phyloP scores from a whole-genome alignment of 768 basidiomycete genomes.

The Podaxis sp. region DNA sequence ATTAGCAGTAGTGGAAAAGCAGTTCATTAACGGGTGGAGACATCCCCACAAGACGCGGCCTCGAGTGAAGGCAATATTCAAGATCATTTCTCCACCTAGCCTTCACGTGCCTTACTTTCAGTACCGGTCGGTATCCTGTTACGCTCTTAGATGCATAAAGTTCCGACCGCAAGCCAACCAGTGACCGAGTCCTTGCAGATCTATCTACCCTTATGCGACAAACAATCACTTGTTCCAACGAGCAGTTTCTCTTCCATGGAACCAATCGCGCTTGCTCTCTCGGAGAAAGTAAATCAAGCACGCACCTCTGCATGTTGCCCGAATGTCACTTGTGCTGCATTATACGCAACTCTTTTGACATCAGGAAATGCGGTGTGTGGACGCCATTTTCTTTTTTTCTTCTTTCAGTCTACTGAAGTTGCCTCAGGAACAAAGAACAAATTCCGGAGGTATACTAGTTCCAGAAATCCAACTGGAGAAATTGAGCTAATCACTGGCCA shows the following conservation, averaged over 20 bases:
- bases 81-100: conserved; percentile 41
- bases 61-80: conserved; percentile 44
- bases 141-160: neutral
- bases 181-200: conserved; percentile 24
- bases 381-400: neutral
- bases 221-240: conserved; percentile 35
- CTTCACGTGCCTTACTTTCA: conserved; percentile 39
- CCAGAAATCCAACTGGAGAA: too few species aligned
- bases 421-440: conserved; percentile 48
- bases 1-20: conserved; percentile 36
- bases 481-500: conserved; percentile 15
- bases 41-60: conserved; percentile 51
- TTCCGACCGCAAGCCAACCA: conserved; percentile 11
- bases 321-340: conserved; percentile 55
- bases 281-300: conserved; percentile 45
- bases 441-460: conserved; percentile 29
- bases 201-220: conserved; percentile 17
- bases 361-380: conserved; percentile 50
- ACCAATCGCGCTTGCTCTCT: conserved; percentile 54
- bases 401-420: conserved; percentile 1
- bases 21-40: conserved; percentile 51
- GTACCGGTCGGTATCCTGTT: conserved; percentile 34
- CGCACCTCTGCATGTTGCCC: conserved; percentile 43
- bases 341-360: conserved; percentile 55
- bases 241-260: conserved; percentile 66